Evolutionary conservation across 345 rosid species (phyloP), one percentile per base, ranked within the genome.

Genomic region (Firmiana major): DNA sequence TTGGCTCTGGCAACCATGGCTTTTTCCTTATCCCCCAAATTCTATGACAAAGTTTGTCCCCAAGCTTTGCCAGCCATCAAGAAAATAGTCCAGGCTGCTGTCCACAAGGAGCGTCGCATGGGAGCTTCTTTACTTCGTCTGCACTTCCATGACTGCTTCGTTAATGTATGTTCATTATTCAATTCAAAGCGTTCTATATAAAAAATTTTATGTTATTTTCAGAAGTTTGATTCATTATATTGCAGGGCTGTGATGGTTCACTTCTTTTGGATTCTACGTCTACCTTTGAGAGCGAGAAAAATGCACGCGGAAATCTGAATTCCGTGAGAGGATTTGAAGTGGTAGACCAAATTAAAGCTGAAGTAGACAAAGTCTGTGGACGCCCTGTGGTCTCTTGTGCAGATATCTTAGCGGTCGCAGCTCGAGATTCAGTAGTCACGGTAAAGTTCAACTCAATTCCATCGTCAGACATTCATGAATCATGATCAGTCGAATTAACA

Each of bases 131-230:
- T 90, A 64, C 85, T 86, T 76, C 88, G 90, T 62, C 83, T 90
- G n/a, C 93, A 90, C 55, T 90, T 90, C 79, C 93, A 90, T 51
- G 93, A 90, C 75, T 90, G 91, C 84, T 88, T 90, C 22, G 91
- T 90, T 43, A 70, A 70, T 70, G 74, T 70, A 17, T 2, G 11
- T 24, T 8, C 43, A 28, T 22, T 42, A n/a, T 3, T 36, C 51
- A 2, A 1, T 11, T 40, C 19, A 66, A 3, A 11, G 2, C 0
- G 10, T 12, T 43, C 5, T 11, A n/a, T 5, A 31, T 16, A 4
- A 7, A 53, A 36, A 31, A 3, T 31, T 40, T n/a, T 1, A 12
- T 40, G 0, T 10, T 65, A 19, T 54, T 7, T 0, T 17, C 17
- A 36, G 45, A 28, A 59, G 34, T 34, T 17, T 0, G 21, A 9